These are phyloP conservation scores for Cordyceps farinosa DNA, from an alignment of 2,329 filamentous ascomycete species.

Conservation along the genomic window DNA sequence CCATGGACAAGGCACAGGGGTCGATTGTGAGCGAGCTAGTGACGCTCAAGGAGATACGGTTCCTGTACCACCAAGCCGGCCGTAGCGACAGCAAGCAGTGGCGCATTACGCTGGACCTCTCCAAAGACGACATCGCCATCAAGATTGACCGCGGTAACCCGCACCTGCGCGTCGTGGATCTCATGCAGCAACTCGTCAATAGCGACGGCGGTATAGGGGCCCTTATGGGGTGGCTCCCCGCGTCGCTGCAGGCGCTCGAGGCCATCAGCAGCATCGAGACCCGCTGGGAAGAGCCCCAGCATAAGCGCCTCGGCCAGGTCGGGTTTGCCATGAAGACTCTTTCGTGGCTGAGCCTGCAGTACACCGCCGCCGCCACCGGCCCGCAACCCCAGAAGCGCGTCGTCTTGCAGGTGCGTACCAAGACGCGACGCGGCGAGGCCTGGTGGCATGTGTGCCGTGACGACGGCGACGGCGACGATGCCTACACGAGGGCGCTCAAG, in stretches of 20 bases:
- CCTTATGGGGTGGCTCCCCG: constrained; percentile 52
- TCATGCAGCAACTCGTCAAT: constrained; percentile 58
- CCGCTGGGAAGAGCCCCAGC: constrained; percentile 43
- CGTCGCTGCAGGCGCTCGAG: constrained; percentile 62
- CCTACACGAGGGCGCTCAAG: constrained; percentile 39
- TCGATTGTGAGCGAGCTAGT: constrained; percentile 56
- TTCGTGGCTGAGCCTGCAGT: constrained; percentile 57
- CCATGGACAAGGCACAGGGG: constrained; percentile 54
- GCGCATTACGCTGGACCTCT: constrained; percentile 58
- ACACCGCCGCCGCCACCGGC: constrained; percentile 36
- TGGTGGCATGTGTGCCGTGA: constrained; percentile 50
- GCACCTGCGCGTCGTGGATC: constrained; percentile 60
- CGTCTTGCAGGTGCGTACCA: constrained; percentile 50
- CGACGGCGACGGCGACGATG: constrained; percentile 23
- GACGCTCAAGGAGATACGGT: constrained; percentile 60
- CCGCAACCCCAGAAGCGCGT: constrained; percentile 24
- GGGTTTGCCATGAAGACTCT: constrained; percentile 51
- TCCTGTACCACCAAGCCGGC: constrained; percentile 57
- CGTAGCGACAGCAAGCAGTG: constrained; percentile 32
- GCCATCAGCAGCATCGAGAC: constrained; percentile 59
- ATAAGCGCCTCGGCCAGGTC: constrained; percentile 44
- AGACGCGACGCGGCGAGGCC: constrained; percentile 43
- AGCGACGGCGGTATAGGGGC: constrained; percentile 48
- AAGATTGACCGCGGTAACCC: constrained; percentile 61
- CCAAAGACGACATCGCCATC: constrained; percentile 52